A percentile compares a stretch with the other conserved stretches of the same genome.
These are phyloP conservation scores for Alternaria sp. DNA, from an alignment of 2,329 filamentous ascomycete genomes.

Conservation along the genomic window DNA sequence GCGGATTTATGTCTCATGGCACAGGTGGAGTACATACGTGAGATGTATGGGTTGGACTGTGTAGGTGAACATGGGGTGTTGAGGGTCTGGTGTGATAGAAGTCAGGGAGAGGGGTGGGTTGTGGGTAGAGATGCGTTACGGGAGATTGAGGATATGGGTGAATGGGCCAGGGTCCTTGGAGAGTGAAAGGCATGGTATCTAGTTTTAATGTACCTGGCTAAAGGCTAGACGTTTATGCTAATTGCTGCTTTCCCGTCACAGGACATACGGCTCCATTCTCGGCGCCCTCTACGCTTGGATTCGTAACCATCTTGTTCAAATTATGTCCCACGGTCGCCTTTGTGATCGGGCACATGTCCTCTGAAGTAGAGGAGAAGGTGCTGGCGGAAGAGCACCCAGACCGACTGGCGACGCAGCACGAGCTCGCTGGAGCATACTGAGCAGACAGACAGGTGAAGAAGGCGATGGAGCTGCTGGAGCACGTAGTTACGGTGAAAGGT, in stretches of 20 bases:
- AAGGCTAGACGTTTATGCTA: too few relatives aligned
- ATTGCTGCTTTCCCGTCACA: too few relatives aligned
- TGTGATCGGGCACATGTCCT: too few relatives aligned
- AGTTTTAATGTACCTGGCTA: neutral
- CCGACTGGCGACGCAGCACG: neutral
- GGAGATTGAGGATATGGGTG: neutral
- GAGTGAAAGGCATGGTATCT: fast-evolving
- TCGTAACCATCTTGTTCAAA: too few relatives aligned
- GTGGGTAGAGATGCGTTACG: neutral
- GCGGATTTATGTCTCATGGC: constrained; percentile 28
- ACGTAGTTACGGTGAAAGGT: neutral
- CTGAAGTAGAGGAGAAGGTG: neutral
- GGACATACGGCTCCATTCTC: too few relatives aligned
- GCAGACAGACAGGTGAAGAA: neutral
- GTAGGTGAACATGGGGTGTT: constrained; percentile 25
- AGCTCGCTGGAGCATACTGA: neutral
- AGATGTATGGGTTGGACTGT: constrained; percentile 25
- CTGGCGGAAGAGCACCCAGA: neutral
- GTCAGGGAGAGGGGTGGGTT: neutral
- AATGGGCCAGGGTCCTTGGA: neutral
- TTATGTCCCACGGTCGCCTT: too few relatives aligned
- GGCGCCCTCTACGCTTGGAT: too few relatives aligned
- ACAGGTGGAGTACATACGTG: constrained; percentile 22
- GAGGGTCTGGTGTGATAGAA: constrained; percentile 21
- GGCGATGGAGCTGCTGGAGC: neutral